These are phyloP conservation scores for Boletus austroedulis DNA, from an alignment of 1,284 basidiomycete species.

Conservation along the genomic window DNA sequence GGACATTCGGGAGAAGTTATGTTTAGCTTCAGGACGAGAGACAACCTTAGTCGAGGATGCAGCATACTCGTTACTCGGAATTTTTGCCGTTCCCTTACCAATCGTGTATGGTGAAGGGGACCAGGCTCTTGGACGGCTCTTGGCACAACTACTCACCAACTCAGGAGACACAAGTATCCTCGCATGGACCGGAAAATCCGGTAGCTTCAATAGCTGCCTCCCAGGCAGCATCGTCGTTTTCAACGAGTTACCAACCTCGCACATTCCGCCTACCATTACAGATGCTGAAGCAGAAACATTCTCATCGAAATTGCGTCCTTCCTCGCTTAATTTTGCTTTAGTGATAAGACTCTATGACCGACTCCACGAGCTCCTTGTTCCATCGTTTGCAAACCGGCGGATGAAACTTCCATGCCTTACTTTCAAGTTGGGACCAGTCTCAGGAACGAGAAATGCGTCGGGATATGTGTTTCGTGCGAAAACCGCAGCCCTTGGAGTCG, in stretches of 20 bases:
- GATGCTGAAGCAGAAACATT: neutral
- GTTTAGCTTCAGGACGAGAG: neutral
- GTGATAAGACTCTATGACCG: neutral
- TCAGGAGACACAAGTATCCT: neutral
- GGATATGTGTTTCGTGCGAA: neutral
- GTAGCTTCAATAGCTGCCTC: neutral
- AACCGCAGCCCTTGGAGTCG: neutral
- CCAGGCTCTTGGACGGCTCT: neutral
- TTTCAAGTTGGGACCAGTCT: slow-evolving; percentile 1
- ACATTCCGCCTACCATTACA: neutral
- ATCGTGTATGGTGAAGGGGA: neutral
- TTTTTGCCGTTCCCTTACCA: neutral
- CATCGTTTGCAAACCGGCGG: neutral
- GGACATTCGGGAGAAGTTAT: neutral
- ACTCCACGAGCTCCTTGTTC: neutral
- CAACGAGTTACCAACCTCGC: neutral
- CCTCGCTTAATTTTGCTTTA: neutral
- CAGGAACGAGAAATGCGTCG: neutral
- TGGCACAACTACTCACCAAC: neutral
- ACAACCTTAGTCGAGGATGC: neutral
- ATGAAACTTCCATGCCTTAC: slow-evolving; percentile 3
- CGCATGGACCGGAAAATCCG: neutral
- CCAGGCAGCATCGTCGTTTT: neutral
- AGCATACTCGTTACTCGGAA: neutral
- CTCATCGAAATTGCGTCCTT: neutral